These are phyloP conservation scores for Eimeria falciformis DNA, from an alignment of 169 alveolate species.

Conservation along the genomic window DNA sequence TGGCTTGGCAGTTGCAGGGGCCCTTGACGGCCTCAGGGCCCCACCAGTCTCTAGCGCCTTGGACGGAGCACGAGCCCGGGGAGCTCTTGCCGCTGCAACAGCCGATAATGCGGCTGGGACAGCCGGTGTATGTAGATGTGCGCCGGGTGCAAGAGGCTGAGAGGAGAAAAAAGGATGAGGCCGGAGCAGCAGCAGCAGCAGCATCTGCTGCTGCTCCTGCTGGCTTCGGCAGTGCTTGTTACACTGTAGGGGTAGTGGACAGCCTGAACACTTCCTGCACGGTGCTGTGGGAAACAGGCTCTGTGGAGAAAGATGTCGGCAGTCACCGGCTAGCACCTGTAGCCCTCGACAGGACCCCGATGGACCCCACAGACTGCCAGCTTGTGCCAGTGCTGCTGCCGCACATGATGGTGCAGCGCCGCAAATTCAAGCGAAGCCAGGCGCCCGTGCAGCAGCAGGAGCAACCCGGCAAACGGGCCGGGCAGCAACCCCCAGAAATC, in stretches of 20 bases:
- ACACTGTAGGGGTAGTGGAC: slow-evolving; percentile 26
- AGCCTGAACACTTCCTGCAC: neutral
- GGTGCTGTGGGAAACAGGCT: slow-evolving; percentile 17
- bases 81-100: slow-evolving; percentile 68
- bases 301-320: neutral
- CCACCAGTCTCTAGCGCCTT: neutral
- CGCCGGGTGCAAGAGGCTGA: neutral
- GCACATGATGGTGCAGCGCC: slow-evolving; percentile 51
- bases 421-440: neutral
- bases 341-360: slow-evolving; percentile 32
- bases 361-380: slow-evolving; percentile 23
- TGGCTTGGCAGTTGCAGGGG: slow-evolving; percentile 59
- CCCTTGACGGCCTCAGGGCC: neutral
- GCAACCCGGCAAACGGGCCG: neutral
- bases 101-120: slow-evolving; percentile 39
- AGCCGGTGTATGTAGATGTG: slow-evolving; percentile 46
- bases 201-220: neutral
- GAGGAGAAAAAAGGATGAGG: neutral
- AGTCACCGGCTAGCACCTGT: slow-evolving; percentile 17
- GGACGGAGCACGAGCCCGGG: slow-evolving; percentile 2
- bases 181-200: slow-evolving; percentile 32
- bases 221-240: neutral
- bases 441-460: slow-evolving; percentile 1
- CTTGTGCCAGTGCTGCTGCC: slow-evolving; percentile 46
- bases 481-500: neutral